Evolutionary conservation across 108 stramenopile genomes (phyloP), one percentile per base, ranked within the genome.

Genomic region (Conticribra guillardii): DNA sequence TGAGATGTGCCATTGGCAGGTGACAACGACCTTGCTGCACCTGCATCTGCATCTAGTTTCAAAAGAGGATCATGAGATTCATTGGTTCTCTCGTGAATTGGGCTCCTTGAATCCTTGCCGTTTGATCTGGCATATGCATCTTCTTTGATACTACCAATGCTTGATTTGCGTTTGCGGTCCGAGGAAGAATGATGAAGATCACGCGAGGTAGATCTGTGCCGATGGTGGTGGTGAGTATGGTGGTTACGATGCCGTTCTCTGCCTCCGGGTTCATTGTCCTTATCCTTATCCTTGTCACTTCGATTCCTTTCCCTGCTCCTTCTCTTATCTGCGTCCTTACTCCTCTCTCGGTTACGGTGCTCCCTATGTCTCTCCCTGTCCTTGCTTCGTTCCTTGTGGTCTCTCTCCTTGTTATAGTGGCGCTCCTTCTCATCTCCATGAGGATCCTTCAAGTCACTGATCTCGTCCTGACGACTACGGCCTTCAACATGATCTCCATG

Each of bases 131-230:
- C 26, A 31, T n/a, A n/a, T n/a, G n/a, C n/a, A n/a, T n/a, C n/a
- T n/a, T 53, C 63, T 26, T 53, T 48, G 34, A 4, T 33, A 44
- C n/a, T 27, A 11, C 7, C 63, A 21, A 23, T 49, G 63, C 37
- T 41, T 9, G 37, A 41, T 11, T 41, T 41, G 37, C 34, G 28
- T 26, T 2, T 41, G 11, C 31, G 17, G 28, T 57, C 29, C 19
- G 17, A 31, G 16, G 17, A 7, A 31, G 31, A 31, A 57, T 16
- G 56, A 7, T 59, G 32, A n/a, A n/a, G n/a, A 41, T 59, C 58
- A 16, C 58, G 32, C 50, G 50, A 18, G 19, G 23, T 34, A 31
- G 54, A n/a, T 19, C 37, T 5, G 11, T 11, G 37, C 5, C 11
- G 37, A 41, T 41, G 37, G 37, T 11, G 37, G 37, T 41, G 37